Evolutionary conservation across 140 eudicot genomes (phyloP).

Genomic region (Senecio squalidus): DNA sequence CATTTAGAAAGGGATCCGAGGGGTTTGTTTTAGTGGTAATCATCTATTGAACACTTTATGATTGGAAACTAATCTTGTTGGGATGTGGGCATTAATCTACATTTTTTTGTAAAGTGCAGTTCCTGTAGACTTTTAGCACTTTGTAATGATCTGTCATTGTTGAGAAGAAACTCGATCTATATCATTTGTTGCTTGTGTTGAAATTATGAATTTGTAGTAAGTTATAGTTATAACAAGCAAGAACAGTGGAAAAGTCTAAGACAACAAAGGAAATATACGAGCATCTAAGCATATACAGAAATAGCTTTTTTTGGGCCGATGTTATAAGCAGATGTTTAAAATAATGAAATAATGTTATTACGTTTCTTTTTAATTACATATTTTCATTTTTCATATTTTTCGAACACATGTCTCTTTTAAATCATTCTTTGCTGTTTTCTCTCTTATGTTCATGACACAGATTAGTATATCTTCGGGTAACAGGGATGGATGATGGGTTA

Average conservation of each 20-base stretch:
- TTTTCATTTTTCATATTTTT: conserved; percentile 6
- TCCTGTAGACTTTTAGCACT: no score
- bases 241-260: not conserved
- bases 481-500: conserved; percentile 96
- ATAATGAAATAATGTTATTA: not conserved
- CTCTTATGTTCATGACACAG: conserved; percentile 32
- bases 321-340: not conserved
- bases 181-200: not conserved
- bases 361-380: not conserved
- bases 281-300: not conserved
- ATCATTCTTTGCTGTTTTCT: not conserved
- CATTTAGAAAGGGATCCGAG: no score
- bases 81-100: no score
- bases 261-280: not conserved
- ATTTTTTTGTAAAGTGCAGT: no score
- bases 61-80: no score
- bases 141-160: not conserved
- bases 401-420: conserved; percentile 8
- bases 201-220: conserved; percentile 4
- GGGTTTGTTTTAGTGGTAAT: no score
- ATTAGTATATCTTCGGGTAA: conserved; percentile 75
- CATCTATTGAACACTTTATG: no score
- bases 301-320: not conserved
- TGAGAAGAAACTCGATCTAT: not conserved
- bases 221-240: not conserved